Conservation (phyloP, 768 basidiomycete genomes). For the Phylloporus rhodoxanthus region DNA sequence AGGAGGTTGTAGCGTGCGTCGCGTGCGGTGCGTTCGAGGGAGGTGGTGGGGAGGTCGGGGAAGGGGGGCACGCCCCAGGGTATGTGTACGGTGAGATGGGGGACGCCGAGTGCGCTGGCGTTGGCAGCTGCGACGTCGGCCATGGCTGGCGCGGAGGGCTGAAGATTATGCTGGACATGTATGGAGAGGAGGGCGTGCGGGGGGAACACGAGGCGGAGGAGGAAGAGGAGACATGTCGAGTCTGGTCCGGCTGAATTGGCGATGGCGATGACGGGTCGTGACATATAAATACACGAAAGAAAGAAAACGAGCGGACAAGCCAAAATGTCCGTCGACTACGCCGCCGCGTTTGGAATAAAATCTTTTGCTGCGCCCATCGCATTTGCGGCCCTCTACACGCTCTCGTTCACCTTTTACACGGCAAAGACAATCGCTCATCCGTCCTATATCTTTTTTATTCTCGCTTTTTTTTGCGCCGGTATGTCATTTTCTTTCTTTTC, state of each 20-base stretch:
- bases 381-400: slow-evolving; percentile 23
- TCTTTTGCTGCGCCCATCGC: slow-evolving; percentile 24
- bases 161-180: slow-evolving; percentile 67
- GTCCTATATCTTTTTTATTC: slow-evolving; percentile 17
- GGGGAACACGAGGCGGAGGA: slow-evolving; percentile 43
- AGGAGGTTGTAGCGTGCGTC: slow-evolving; percentile 51
- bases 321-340: slow-evolving; percentile 14
- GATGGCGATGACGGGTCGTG: slow-evolving; percentile 36
- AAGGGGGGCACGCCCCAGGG: slow-evolving; percentile 55
- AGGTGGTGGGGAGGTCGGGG: slow-evolving; percentile 40
- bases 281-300: background rate
- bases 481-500: background rate
- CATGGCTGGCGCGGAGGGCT: slow-evolving; percentile 52
- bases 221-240: slow-evolving; percentile 71
- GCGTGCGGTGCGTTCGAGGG: slow-evolving; percentile 56
- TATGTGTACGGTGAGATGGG: slow-evolving; percentile 43
- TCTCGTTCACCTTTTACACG: slow-evolving; percentile 14
- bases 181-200: slow-evolving; percentile 45
- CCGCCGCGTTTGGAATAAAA: slow-evolving; percentile 15
- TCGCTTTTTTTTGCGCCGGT: slow-evolving; percentile 26
- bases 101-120: slow-evolving; percentile 40
- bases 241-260: slow-evolving; percentile 82
- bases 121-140: slow-evolving; percentile 40
- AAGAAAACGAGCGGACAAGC: no score
- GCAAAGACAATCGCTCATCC: slow-evolving; percentile 13